phyloP scores from a whole-genome alignment of 1,284 basidiomycete genomes.

The Sporisorium iseilematis-ciliati region DNA sequence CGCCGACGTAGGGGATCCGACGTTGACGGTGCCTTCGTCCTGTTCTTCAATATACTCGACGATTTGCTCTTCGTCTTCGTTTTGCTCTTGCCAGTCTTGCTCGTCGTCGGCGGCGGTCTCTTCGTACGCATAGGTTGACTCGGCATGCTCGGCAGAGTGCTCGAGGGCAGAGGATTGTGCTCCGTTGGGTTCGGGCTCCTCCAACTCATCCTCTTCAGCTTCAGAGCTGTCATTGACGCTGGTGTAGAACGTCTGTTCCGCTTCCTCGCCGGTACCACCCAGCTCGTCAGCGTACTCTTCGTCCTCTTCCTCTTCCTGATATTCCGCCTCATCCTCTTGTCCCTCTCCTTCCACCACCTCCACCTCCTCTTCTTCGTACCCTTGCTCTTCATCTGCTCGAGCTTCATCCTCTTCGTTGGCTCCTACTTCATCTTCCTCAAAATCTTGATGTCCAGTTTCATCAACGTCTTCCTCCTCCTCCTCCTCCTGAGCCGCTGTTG shows the following conservation, averaged over 20 bases:
- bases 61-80: conserved; percentile 45
- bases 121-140: conserved; percentile 10
- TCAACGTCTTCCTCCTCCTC: conserved; percentile 10
- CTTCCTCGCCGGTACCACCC: conserved; percentile 18
- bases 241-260: conserved; percentile 43
- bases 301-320: conserved; percentile 17
- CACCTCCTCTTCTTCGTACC: conserved; percentile 4
- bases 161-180: conserved; percentile 8
- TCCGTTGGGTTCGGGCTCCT: conserved; percentile 16
- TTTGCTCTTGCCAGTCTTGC: conserved; percentile 23
- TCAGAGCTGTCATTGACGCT: conserved; percentile 26
- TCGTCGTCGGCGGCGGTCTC: conserved; percentile 15
- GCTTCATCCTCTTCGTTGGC: conserved; percentile 6
- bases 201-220: conserved; percentile 43
- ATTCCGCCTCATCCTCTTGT: conserved; percentile 9
- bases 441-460: neutral
- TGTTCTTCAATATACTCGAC: conserved; percentile 49
- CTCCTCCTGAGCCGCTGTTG: conserved; percentile 4
- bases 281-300: conserved; percentile 21
- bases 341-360: conserved; percentile 10
- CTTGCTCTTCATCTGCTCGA: neutral
- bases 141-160: conserved; percentile 15
- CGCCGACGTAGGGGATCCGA: conserved; percentile 6
- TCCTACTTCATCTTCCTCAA: neutral
- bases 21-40: conserved; percentile 5